A percentile compares a stretch with the other conserved stretches of the same genome.
These are phyloP conservation scores for Exserohilum turcica DNA, from an alignment of 2,329 filamentous ascomycete genomes.

Conservation along the genomic window DNA sequence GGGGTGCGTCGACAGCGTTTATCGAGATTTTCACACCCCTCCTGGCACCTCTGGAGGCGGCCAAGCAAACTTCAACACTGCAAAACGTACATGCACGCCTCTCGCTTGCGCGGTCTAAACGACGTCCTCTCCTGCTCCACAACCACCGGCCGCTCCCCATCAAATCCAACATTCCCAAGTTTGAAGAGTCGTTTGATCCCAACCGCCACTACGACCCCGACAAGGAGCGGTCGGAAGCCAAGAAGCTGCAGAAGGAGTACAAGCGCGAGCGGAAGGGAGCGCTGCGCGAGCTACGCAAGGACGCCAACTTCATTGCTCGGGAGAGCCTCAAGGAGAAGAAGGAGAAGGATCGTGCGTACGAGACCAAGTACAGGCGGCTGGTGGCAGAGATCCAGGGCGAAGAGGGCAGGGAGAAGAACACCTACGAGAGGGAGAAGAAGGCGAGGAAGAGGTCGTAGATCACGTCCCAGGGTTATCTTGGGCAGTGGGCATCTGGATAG, in stretches of 20 bases:
- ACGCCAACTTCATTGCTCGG: constrained; percentile 88
- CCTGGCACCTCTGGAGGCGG: constrained; percentile 39
- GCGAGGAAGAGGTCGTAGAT: constrained; percentile 61
- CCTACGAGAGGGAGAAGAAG: constrained; percentile 85
- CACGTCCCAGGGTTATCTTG: neutral
- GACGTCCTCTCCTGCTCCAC: constrained; percentile 84
- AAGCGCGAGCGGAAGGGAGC: constrained; percentile 96
- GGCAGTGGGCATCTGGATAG: neutral
- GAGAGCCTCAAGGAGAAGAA: constrained; percentile 93
- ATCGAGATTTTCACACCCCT: constrained; percentile 75
- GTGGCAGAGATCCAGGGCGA: constrained; percentile 95
- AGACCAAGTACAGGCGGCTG: constrained; percentile 91
- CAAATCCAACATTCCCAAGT: constrained; percentile 87
- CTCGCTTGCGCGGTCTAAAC: constrained; percentile 65
- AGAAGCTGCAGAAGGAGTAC: constrained; percentile 85
- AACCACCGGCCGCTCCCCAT: constrained; percentile 87
- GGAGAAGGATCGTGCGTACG: constrained; percentile 89
- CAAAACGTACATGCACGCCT: constrained; percentile 67
- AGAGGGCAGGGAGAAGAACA: constrained; percentile 84
- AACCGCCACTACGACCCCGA: constrained; percentile 97
- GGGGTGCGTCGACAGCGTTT: constrained; percentile 75
- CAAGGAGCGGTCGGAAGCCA: constrained; percentile 81
- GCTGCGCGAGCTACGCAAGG: constrained; percentile 91
- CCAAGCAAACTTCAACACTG: constrained; percentile 55
- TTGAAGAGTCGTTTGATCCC: constrained; percentile 93